Evolutionary conservation across 1,284 basidiomycete species (phyloP).

Genomic region (Vanrija sp.): DNA sequence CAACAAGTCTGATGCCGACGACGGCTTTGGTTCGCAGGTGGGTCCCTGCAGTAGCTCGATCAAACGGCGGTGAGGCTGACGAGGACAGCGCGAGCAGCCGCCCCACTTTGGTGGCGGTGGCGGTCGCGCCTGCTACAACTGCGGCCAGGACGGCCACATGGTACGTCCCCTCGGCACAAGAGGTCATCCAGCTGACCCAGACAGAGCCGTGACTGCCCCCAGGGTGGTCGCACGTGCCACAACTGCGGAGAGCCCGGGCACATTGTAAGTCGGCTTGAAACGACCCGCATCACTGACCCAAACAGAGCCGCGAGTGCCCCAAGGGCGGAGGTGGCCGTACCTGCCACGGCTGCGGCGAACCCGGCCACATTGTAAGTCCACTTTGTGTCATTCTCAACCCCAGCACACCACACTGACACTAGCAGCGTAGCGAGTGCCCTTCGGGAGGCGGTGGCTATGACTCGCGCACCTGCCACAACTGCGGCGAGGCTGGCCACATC

Average conservation of each 20-base stretch:
- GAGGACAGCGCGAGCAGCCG: not conserved
- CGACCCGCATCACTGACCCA: not conserved
- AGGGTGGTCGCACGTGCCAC: conserved; percentile 3
- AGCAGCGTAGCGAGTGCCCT: conserved; percentile 14
- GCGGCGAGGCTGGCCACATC: conserved; percentile 7
- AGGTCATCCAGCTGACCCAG: not conserved
- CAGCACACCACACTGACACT: no score
- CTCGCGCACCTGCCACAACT: conserved; percentile 6
- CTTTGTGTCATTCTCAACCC: not conserved
- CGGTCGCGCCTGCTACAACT: conserved; percentile 7
- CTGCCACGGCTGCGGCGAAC: conserved; percentile 22
- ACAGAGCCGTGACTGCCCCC: conserved; percentile 5
- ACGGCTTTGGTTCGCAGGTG: not conserved
- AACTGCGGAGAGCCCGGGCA: conserved; percentile 16
- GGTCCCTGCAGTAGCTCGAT: no score
- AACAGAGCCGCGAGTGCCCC: not conserved
- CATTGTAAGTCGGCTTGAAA: conserved; percentile 2
- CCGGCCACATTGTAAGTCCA: conserved; percentile 19
- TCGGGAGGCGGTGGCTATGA: conserved; percentile 4
- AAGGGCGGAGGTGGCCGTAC: conserved; percentile 4
- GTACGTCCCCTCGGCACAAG: not conserved
- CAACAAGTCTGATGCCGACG: not conserved
- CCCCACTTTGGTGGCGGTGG: conserved; percentile 7
- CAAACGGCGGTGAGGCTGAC: not conserved
- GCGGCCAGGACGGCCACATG: conserved; percentile 6